Percentiles rank a stretch among this genome's conserved stretches.
phyloP scores from a whole-genome alignment of 495 filamentous ascomycete species.

The Penicillium maclennaniae region DNA sequence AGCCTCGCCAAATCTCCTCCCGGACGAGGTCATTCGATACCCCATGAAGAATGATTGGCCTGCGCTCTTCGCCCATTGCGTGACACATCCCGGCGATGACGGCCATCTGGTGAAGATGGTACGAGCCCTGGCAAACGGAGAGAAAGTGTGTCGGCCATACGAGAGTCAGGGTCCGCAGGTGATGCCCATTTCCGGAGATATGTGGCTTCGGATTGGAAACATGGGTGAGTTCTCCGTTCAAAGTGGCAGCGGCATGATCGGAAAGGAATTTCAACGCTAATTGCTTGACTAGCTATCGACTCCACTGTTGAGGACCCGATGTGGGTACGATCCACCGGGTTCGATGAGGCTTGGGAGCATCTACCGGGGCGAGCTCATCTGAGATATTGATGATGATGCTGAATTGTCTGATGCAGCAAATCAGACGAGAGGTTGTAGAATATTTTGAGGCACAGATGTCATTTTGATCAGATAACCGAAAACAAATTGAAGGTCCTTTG shows the following conservation, averaged over 20 bases:
- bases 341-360: conserved; percentile 35
- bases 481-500: background rate
- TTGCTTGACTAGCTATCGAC: conserved; percentile 27
- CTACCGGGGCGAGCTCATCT: conserved; percentile 23
- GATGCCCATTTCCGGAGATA: conserved; percentile 56
- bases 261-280: conserved; percentile 6
- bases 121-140: conserved; percentile 59
- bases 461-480: background rate
- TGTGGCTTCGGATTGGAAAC: conserved; percentile 70
- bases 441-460: background rate
- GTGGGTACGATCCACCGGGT: conserved; percentile 37
- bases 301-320: conserved; percentile 24
- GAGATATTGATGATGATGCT: conserved; percentile 4
- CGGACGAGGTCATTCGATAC: conserved; percentile 55
- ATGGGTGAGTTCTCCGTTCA: conserved; percentile 50
- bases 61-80: conserved; percentile 53
- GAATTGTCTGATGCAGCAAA: background rate
- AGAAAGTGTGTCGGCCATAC: conserved; percentile 44
- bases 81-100: conserved; percentile 58
- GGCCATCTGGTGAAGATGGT: conserved; percentile 74
- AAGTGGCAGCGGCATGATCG: background rate
- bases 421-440: background rate
- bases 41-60: conserved; percentile 42
- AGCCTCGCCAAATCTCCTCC: conserved; percentile 47
- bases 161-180: conserved; percentile 30